Evolutionary conservation across 371 early-diverging fungal genomes (phyloP).

Genomic region (Mucor saturninus): DNA sequence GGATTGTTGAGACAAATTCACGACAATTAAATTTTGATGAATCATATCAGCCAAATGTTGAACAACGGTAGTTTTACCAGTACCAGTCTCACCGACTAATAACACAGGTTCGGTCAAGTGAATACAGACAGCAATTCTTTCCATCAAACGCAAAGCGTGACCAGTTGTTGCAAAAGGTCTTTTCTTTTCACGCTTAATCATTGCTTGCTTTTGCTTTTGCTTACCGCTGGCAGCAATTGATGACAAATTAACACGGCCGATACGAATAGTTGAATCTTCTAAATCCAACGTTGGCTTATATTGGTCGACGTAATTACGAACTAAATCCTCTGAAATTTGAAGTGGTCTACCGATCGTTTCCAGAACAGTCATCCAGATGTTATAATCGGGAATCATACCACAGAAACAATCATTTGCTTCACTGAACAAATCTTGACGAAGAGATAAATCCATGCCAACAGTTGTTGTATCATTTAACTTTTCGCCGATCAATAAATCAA

Average conservation of each 20-base stretch:
- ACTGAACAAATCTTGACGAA: conserved; percentile 67
- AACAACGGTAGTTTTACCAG: conserved; percentile 99
- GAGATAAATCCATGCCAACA: conserved; percentile 44
- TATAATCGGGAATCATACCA: conserved; percentile 79
- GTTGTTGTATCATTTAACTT: conserved; percentile 37
- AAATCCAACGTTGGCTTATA: conserved; percentile 70
- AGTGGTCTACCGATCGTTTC: conserved; percentile 74
- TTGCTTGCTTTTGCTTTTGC: conserved; percentile 34
- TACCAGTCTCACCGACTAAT: conserved; percentile 99
- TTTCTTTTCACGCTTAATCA: conserved; percentile 45
- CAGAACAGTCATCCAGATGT: conserved; percentile 65
- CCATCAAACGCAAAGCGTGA: conserved; percentile 79
- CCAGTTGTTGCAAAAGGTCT: conserved; percentile 82
- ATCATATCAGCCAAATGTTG: conserved; percentile 91
- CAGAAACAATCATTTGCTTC: conserved; percentile 93
- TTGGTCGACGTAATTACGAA: conserved; percentile 74
- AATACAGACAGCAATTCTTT: conserved; percentile 84
- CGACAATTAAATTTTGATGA: conserved; percentile 81
- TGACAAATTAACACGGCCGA: conserved; percentile 76
- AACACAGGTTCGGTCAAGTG: conserved; percentile 88
- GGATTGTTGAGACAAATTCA: conserved; percentile 98
- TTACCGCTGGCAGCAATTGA: conserved; percentile 40
- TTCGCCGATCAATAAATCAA: conserved; percentile 52
- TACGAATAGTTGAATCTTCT: conserved; percentile 49
- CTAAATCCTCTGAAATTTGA: conserved; percentile 71